A percentile compares a stretch with the other conserved stretches of the same genome.
phyloP scores from a whole-genome alignment of 1,139 yeast genomes.

The Taphrina wiesneri region DNA sequence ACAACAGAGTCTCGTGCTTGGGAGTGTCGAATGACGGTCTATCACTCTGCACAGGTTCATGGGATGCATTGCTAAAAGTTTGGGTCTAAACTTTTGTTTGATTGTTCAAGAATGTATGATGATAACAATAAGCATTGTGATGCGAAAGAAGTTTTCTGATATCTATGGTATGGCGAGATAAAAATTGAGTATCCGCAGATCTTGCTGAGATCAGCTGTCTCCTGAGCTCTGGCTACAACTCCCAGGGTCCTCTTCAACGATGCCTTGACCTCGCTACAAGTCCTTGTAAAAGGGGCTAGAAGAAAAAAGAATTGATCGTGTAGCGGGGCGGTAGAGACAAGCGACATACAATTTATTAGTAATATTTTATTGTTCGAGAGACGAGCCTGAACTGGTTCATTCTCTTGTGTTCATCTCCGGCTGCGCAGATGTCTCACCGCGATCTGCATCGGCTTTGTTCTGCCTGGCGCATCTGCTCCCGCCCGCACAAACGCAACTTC shows the following conservation, averaged over 20 bases:
- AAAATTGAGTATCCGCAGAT: too few species aligned
- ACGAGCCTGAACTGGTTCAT: too few species aligned
- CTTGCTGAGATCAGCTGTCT: too few species aligned
- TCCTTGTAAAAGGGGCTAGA: neutral
- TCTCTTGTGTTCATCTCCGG: too few species aligned
- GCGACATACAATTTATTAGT: neutral
- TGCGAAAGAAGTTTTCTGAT: neutral
- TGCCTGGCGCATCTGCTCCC: too few species aligned
- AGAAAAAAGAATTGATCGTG: neutral
- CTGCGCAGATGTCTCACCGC: too few species aligned
- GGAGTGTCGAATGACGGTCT: slow-evolving; percentile 72
- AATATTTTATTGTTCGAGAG: neutral
- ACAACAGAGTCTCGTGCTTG: slow-evolving; percentile 63
- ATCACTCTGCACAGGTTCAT: slow-evolving; percentile 45
- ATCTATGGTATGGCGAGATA: too few species aligned
- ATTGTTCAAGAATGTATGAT: neutral
- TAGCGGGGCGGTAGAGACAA: neutral
- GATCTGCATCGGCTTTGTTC: neutral
- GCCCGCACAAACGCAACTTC: too few species aligned
- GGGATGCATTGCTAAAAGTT: slow-evolving; percentile 44
- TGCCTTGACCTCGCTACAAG: too few species aligned
- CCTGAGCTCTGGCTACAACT: too few species aligned
- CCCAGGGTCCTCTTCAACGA: too few species aligned
- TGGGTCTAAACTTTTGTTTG: slow-evolving; percentile 27
- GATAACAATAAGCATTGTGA: neutral